Conservation (phyloP, 1,139 yeast genomes). For the Zygosaccharomyces sapae region DNA sequence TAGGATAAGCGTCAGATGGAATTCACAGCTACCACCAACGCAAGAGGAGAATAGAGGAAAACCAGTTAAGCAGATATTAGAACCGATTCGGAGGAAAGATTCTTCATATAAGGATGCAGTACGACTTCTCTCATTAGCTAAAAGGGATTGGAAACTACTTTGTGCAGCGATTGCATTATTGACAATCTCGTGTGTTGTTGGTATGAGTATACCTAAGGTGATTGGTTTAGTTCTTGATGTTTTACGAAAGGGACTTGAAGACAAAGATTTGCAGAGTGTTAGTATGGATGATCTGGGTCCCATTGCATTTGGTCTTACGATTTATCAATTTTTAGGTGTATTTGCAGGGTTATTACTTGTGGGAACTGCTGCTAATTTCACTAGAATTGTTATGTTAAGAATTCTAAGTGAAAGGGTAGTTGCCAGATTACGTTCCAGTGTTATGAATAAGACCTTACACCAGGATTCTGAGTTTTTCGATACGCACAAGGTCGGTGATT, state of each 20-base stretch:
- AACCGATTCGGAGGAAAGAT: slow-evolving; percentile 1
- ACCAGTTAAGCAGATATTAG: slow-evolving; percentile 28
- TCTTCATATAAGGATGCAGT: slow-evolving; percentile 46
- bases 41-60: not conserved
- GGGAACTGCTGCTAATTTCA: slow-evolving; percentile 77
- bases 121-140: slow-evolving; percentile 48
- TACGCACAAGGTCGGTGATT: slow-evolving; percentile 87
- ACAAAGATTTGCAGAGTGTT: slow-evolving; percentile 13
- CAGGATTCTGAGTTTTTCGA: slow-evolving; percentile 94
- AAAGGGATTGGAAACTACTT: slow-evolving; percentile 49
- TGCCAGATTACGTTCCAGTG: slow-evolving; percentile 70
- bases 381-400: slow-evolving; percentile 68
- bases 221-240: slow-evolving; percentile 76
- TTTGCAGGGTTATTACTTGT: slow-evolving; percentile 54
- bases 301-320: slow-evolving; percentile 45
- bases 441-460: slow-evolving; percentile 69
- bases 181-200: slow-evolving; percentile 53
- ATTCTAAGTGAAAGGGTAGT: slow-evolving; percentile 82
- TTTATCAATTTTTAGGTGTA: slow-evolving; percentile 46
- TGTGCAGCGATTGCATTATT: slow-evolving; percentile 58
- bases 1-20: slow-evolving; percentile 5
- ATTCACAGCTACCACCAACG: slow-evolving; percentile 3
- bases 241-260: slow-evolving; percentile 42
- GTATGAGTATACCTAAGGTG: slow-evolving; percentile 74
- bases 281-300: slow-evolving; percentile 39